phyloP scores from a whole-genome alignment of 2,329 filamentous ascomycete genomes.

The Colletotrichum ledebouriae region DNA sequence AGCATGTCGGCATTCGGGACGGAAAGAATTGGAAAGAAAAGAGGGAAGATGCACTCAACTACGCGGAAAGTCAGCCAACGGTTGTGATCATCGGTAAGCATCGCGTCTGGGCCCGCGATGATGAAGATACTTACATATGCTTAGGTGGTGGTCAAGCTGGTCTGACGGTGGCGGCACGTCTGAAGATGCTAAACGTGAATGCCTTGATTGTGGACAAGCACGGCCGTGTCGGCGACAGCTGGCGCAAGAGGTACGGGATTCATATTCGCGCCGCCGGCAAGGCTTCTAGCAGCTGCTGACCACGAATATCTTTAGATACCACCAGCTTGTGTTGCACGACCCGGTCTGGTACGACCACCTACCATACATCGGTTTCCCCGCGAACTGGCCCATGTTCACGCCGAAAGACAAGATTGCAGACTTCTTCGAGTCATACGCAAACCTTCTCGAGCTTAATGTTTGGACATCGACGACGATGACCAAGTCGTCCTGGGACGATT shows the following conservation, averaged over 20 bases:
- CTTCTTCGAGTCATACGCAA: constrained; percentile 74
- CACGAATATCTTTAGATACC: constrained; percentile 56
- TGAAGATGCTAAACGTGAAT: constrained; percentile 68
- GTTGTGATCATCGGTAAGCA: constrained; percentile 44
- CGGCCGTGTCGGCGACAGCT: constrained; percentile 69
- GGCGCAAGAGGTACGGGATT: constrained; percentile 57
- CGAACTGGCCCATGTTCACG: constrained; percentile 74
- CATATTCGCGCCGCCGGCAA: no score
- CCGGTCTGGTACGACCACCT: constrained; percentile 71
- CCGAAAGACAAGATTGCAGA: constrained; percentile 77
- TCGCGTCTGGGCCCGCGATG: background rate
- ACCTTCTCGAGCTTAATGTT: constrained; percentile 73
- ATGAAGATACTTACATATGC: constrained; percentile 10
- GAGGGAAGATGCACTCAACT: constrained; percentile 39
- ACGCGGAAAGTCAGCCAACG: constrained; percentile 35
- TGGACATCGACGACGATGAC: constrained; percentile 67
- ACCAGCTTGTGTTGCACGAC: constrained; percentile 71
- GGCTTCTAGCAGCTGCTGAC: background rate
- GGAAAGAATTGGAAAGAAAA: constrained; percentile 45
- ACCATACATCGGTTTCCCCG: constrained; percentile 72
- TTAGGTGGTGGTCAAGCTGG: constrained; percentile 64
- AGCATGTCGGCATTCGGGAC: constrained; percentile 60
- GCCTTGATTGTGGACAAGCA: constrained; percentile 66
- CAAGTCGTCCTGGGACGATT: constrained; percentile 62
- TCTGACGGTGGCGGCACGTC: constrained; percentile 63